phyloP scores from a whole-genome alignment of 73 alveolate genomes.

The Paramecium primaurelia region DNA sequence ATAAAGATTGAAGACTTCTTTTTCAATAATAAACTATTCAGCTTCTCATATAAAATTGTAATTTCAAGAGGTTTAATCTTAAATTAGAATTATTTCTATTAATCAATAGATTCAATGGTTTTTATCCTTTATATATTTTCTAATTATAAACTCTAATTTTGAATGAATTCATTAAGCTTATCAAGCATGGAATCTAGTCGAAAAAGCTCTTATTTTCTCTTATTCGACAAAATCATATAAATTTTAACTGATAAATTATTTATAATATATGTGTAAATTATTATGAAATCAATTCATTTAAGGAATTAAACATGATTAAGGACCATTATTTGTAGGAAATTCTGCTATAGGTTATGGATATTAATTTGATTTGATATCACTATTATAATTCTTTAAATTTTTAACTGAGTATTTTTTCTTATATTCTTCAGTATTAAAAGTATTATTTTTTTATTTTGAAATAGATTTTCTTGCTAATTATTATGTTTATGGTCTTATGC shows the following conservation, averaged over 20 bases:
- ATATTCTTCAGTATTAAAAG: constrained; percentile 17
- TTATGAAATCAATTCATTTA: background rate
- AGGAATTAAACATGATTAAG: constrained; percentile 16
- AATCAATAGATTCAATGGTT: background rate
- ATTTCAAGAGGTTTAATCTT: background rate
- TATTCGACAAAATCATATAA: background rate
- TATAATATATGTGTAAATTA: background rate
- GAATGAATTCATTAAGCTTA: background rate
- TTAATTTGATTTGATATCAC: background rate
- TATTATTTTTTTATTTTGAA: background rate
- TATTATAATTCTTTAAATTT: background rate
- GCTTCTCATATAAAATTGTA: background rate
- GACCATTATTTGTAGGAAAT: background rate
- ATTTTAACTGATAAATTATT: background rate
- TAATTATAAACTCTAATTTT: background rate
- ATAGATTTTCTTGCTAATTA: background rate
- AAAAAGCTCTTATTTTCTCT: background rate
- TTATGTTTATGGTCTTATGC: constrained; percentile 11
- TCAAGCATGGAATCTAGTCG: background rate
- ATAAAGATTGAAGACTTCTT: background rate
- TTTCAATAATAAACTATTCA: background rate
- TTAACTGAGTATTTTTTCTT: background rate
- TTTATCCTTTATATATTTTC: background rate
- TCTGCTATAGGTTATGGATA: background rate
- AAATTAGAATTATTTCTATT: background rate